Base-by-base conservation (phyloP, 352 stramenopile genomes). In the Phytophthora citricola region DNA sequence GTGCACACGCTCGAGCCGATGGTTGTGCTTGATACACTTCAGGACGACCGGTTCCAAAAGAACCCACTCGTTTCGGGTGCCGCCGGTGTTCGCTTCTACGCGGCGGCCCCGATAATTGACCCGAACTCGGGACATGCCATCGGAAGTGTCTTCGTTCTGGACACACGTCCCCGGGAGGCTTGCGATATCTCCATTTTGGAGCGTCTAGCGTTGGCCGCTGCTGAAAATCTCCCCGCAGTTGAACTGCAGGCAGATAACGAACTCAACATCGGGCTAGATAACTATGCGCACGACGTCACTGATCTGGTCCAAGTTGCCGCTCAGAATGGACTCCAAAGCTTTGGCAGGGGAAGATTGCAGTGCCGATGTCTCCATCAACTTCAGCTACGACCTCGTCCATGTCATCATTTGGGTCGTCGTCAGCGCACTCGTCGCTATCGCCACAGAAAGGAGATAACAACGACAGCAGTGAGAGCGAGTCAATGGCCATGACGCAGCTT, bases 1-100 rank as follows among this genome's bases (percentile, higher is more conserved):
- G 61, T 95, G 12, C 75, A 70, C 52, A 59, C 65, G 12, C 77
- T 79, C 31, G 83, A 92, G 58, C 71, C 85, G 27, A 71, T 93
- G 10, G 85, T 95, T 15, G 83, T 98, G 4, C 83, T 91, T 10
- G 93, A 99, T 66, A 94, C 91, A 7, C 73, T 87, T 17, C 82
- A 93, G 45, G 95, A 99, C 75, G 62, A 71, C 55, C 83, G 94
- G 26, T 98, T 98, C 59, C 68, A 80, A 22, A 69, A 80, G 43
- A 98, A 97, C 73, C 83, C 89, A 40, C 81, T 98, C 2, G 93
- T 98, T 1, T 92, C 83, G 1, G 93, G 94, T 17, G 79, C 81
- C 27, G 89, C 93, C 4, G 78, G 89, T 46, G 89, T 99, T 34
- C 88, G 95, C n/a, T 98, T 99, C 66, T 98, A 99, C 75, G 96